phyloP scores from a whole-genome alignment of 2,329 filamentous ascomycete genomes.

The Leptoxyphium fumago region DNA sequence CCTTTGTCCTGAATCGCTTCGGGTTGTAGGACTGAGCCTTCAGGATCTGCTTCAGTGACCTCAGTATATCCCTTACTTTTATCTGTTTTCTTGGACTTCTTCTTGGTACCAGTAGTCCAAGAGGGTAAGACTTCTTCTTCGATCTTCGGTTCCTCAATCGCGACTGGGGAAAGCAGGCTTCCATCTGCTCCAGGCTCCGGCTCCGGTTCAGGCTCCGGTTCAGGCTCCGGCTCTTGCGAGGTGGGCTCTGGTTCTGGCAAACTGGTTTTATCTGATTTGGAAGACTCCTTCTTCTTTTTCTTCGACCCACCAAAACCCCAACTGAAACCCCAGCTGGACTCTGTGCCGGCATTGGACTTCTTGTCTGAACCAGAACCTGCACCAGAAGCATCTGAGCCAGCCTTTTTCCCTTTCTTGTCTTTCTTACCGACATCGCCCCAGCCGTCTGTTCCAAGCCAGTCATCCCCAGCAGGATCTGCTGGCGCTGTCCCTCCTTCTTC shows the following conservation, averaged over 20 bases:
- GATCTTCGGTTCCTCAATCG: conserved; percentile 34
- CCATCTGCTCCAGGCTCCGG: conserved; percentile 13
- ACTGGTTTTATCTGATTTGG: too few species aligned
- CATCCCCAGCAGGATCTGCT: conserved; percentile 20
- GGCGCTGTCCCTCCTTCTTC: conserved; percentile 10
- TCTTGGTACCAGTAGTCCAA: conserved; percentile 41
- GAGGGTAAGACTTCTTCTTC: conserved; percentile 38
- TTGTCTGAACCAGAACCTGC: background rate
- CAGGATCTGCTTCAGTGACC: conserved; percentile 15
- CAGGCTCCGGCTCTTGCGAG: conserved; percentile 4
- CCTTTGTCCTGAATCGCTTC: conserved; percentile 23
- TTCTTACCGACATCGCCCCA: conserved; percentile 18
- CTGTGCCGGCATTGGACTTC: background rate
- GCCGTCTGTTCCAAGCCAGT: conserved; percentile 12
- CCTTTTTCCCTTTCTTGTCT: conserved; percentile 13
- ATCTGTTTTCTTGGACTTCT: conserved; percentile 34
- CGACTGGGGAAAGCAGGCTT: conserved; percentile 28
- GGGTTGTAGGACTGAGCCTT: conserved; percentile 27
- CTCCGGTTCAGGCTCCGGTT: conserved; percentile 8
- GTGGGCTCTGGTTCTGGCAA: background rate
- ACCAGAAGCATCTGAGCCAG: conserved; percentile 3
- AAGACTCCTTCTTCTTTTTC: conserved; percentile 6
- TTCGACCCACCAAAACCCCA: background rate
- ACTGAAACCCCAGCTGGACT: conserved; percentile 1
- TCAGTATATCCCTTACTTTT: conserved; percentile 29